Conservation (phyloP, 2,329 filamentous ascomycete species). For the Dactylonectria macrodidyma region DNA sequence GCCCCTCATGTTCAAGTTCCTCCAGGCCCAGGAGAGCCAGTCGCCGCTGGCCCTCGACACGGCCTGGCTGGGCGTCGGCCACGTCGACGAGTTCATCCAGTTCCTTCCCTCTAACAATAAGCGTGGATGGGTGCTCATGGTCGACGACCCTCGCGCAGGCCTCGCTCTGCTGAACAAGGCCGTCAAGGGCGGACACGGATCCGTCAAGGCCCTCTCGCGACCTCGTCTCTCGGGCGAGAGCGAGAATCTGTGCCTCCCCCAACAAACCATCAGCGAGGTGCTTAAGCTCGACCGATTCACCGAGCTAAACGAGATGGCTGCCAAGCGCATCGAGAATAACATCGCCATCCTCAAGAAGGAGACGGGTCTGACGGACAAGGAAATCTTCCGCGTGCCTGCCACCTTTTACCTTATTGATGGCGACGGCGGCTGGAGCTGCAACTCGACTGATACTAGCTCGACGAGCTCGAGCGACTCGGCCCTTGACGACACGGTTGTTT, state of each 20-base stretch:
- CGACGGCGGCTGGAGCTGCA: constrained; percentile 1
- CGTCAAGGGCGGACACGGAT: constrained; percentile 33
- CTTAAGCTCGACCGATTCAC: constrained; percentile 33
- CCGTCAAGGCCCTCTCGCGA: constrained; percentile 35
- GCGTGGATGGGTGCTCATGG: constrained; percentile 45
- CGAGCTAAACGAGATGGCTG: constrained; percentile 25
- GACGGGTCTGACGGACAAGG: constrained; percentile 42
- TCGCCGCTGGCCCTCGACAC: constrained; percentile 53
- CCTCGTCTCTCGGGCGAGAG: neutral
- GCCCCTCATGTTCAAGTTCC: constrained; percentile 46
- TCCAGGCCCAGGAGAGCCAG: constrained; percentile 54
- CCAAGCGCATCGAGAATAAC: constrained; percentile 41
- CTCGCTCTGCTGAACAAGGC: constrained; percentile 41
- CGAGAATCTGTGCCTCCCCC: constrained; percentile 17
- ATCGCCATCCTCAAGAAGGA: constrained; percentile 42
- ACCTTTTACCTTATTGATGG: constrained; percentile 30
- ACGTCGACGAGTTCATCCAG: constrained; percentile 51
- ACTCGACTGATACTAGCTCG: neutral
- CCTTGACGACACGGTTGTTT: neutral
- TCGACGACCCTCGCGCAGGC: constrained; percentile 42
- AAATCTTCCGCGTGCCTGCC: constrained; percentile 43
- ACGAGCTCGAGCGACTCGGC: neutral
- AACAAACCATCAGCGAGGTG: constrained; percentile 33
- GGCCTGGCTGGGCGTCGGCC: constrained; percentile 46
- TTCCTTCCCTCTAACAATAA: constrained; percentile 46